Conservation (phyloP, 371 early-diverging fungal genomes). For the Mortierella sp. region DNA sequence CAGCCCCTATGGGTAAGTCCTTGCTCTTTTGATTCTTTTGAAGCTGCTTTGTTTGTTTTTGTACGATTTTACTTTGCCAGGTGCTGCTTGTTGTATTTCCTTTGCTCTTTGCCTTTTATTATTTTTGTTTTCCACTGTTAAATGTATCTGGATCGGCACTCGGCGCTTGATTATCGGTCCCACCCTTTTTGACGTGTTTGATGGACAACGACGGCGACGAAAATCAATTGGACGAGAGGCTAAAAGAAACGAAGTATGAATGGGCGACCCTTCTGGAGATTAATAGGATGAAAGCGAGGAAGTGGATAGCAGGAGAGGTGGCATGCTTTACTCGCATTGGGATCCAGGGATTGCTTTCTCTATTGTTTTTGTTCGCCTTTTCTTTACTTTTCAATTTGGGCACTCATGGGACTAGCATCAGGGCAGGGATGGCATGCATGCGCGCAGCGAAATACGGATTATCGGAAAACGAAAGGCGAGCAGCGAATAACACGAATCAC, state of each 20-base stretch:
- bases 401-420: conserved; percentile 6
- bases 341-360: not conserved
- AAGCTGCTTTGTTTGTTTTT: not conserved
- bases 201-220: not conserved
- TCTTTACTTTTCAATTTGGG: not conserved
- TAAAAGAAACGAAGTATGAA: not conserved
- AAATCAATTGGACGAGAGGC: not conserved
- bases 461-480: not conserved
- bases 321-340: not conserved
- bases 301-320: not conserved
- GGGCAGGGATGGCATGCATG: not conserved
- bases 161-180: conserved; percentile 5
- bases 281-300: not conserved
- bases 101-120: not conserved
- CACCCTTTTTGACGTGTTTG: not conserved
- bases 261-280: not conserved
- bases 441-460: not conserved
- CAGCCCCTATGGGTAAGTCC: conserved; percentile 62
- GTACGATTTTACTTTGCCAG: not conserved
- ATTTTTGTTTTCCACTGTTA: not conserved
- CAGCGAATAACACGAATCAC: not conserved
- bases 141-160: not conserved
- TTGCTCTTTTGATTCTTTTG: not conserved
- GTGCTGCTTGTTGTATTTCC: conserved; percentile 5
- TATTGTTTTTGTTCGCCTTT: not conserved